Conservation (phyloP, 2,329 filamentous ascomycete species). For the Curvularia eragrostidis region DNA sequence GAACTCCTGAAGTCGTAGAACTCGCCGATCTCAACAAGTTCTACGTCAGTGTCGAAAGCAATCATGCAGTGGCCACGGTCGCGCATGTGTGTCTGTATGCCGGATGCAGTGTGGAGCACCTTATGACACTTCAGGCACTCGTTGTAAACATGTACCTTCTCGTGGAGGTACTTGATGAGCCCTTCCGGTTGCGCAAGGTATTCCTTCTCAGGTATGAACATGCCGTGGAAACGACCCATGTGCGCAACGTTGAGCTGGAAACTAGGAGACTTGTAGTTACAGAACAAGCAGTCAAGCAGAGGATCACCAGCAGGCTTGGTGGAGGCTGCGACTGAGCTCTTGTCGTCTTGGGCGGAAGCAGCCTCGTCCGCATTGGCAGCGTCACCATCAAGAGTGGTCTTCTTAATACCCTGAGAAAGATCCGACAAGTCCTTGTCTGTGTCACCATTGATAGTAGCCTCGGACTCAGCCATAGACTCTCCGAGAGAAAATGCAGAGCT, state of each 20-base stretch:
- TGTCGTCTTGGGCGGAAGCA: constrained; percentile 55
- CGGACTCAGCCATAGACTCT: constrained; percentile 69
- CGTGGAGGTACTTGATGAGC: constrained; percentile 76
- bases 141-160: constrained; percentile 78
- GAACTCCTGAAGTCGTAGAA: constrained; percentile 97
- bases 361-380: constrained; percentile 49
- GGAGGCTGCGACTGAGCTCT: constrained; percentile 36
- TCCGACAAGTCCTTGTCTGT: constrained; percentile 77
- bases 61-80: constrained; percentile 98
- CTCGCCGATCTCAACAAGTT: constrained; percentile 92
- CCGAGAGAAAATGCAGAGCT: constrained; percentile 92
- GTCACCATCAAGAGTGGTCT: constrained; percentile 59
- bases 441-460: constrained; percentile 66
- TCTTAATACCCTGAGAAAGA: constrained; percentile 78
- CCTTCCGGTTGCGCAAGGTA: constrained; percentile 86
- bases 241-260: constrained; percentile 79
- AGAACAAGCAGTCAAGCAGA: constrained; percentile 78
- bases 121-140: constrained; percentile 92
- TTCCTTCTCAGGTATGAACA: constrained; percentile 91
- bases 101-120: constrained; percentile 76
- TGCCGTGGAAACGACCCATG: constrained; percentile 91
- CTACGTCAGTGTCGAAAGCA: constrained; percentile 83
- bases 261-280: constrained; percentile 81
- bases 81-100: constrained; percentile 94
- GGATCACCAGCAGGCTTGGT: constrained; percentile 48